Evolutionary conservation across 352 stramenopile species (phyloP), one percentile per base, ranked within the genome.

Genomic region (Vaucheria bursata): DNA sequence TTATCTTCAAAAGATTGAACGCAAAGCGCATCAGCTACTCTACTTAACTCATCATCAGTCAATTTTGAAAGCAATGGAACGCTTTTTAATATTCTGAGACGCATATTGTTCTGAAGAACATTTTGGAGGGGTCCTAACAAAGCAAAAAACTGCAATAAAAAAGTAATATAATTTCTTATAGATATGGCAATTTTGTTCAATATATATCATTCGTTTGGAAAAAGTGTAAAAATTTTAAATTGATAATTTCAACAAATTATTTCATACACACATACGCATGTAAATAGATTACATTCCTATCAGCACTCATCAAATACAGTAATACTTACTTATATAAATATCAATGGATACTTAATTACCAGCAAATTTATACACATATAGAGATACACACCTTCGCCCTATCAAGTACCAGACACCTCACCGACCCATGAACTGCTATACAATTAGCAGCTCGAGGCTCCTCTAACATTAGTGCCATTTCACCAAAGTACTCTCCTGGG

Each of bases 21-120:
- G 65, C 77, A 72, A 73, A 90, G 84, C 4, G 83, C 74, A 65
- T 87, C 75, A 6, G 85, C 89, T 36, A 97, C 85, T 68, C 92
- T 89, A 64, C 94, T 88, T 29, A 97, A 87, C 80, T 97, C 89
- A 25, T 90, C 85, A 33, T 95, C 87, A 0, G 86, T 90, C 6
- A 98, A 85, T 1, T 91, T 93, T 32, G 89, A 88, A 7, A 97
- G 84, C 45, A 97, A 80, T 18, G 91, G 91, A 36, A 97, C 91
- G 71, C 86, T 93, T 70, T 90, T 89, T 32, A 97, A 86, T 45
- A 97, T 91, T n/a, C 91, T 88, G 59, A 96, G 92, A 70, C 94
- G 91, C 88, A 97, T 95, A 77, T 96, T 96, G 79, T 89, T 85
- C 37, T 95, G 88, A 36, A 97, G 89, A 4, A 97, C 86, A 73